These are phyloP conservation scores for Crepidotus variabilis DNA, from an alignment of 768 basidiomycete genomes.

Conservation along the genomic window DNA sequence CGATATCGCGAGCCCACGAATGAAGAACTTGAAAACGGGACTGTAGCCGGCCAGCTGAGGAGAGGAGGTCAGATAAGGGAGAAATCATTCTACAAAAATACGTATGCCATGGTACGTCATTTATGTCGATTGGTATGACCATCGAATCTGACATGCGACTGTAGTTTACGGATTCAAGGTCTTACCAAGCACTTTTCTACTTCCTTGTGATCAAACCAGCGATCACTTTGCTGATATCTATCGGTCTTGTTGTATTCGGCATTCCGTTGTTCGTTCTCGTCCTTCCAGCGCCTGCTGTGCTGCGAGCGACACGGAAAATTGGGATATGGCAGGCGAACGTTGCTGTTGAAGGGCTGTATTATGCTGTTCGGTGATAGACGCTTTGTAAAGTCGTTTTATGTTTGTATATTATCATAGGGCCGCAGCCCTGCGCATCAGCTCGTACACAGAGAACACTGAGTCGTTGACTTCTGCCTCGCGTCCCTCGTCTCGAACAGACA, in stretches of 20 bases:
- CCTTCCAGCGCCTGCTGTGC: slow-evolving; percentile 62
- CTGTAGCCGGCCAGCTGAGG: slow-evolving; percentile 2
- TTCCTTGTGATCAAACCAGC: slow-evolving; percentile 85
- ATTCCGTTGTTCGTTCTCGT: slow-evolving; percentile 57
- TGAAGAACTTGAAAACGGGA: slow-evolving; percentile 47
- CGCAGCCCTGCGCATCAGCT: no score
- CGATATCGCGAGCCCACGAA: slow-evolving; percentile 48
- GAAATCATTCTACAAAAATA: slow-evolving; percentile 75
- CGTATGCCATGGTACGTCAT: slow-evolving; percentile 73
- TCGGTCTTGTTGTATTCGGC: slow-evolving; percentile 51
- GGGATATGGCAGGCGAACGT: slow-evolving; percentile 84
- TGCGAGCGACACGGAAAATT: slow-evolving; percentile 60
- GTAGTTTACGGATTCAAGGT: slow-evolving; percentile 78
- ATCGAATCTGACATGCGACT: slow-evolving; percentile 5
- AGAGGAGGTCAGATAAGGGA: slow-evolving; percentile 41
- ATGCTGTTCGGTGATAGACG: slow-evolving; percentile 33
- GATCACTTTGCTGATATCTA: slow-evolving; percentile 65
- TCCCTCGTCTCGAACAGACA: no score
- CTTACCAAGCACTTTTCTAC: slow-evolving; percentile 84
- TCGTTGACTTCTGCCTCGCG: no score
- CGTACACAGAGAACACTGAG: no score
- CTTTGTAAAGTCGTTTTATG: no score
- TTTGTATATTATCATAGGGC: no score
- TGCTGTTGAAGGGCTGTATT: slow-evolving; percentile 67
- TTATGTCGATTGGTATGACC: neutral